These are phyloP conservation scores for Colletotrichum sp. DNA, from an alignment of 2,329 filamentous ascomycete genomes.

Conservation along the genomic window DNA sequence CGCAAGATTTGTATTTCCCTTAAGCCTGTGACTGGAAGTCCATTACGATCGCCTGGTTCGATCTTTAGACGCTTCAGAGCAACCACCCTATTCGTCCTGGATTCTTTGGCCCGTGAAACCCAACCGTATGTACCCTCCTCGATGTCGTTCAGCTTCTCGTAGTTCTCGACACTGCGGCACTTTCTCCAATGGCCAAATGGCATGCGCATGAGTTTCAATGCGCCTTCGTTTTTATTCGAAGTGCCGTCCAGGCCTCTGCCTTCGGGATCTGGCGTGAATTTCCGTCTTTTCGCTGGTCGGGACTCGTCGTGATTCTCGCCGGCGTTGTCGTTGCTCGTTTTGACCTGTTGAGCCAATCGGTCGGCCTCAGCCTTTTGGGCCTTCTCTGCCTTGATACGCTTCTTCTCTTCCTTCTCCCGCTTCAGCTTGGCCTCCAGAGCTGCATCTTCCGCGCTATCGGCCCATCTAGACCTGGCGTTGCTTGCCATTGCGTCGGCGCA, in stretches of 20 bases:
- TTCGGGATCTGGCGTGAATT: constrained; percentile 52
- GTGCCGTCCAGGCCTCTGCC: constrained; percentile 24
- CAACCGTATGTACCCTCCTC: constrained; percentile 97
- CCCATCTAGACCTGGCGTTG: constrained; percentile 81
- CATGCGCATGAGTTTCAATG: constrained; percentile 72
- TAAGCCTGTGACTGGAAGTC: constrained; percentile 89
- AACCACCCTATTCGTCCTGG: constrained; percentile 77
- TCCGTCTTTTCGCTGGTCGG: constrained; percentile 67
- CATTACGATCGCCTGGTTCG: constrained; percentile 73
- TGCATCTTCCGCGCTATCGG: constrained; percentile 80
- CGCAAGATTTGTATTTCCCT: constrained; percentile 92
- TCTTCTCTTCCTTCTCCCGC: constrained; percentile 88
- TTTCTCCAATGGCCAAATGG: constrained; percentile 69
- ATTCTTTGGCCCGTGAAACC: constrained; percentile 84
- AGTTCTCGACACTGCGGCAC: constrained; percentile 82
- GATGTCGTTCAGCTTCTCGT: constrained; percentile 93
- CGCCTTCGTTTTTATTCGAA: constrained; percentile 26
- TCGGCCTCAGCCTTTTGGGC: constrained; percentile 69
- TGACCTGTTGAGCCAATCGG: constrained; percentile 30
- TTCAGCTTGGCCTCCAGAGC: constrained; percentile 75
- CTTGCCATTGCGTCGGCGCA: constrained; percentile 55
- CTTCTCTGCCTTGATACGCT: constrained; percentile 81
- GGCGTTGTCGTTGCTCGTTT: constrained; percentile 21
- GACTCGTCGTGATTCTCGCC: constrained; percentile 33
- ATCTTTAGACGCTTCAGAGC: constrained; percentile 95